Evolutionary conservation across 306 rosid genomes (phyloP).

Genomic region (cucumber (Cucumis sativus)): DNA sequence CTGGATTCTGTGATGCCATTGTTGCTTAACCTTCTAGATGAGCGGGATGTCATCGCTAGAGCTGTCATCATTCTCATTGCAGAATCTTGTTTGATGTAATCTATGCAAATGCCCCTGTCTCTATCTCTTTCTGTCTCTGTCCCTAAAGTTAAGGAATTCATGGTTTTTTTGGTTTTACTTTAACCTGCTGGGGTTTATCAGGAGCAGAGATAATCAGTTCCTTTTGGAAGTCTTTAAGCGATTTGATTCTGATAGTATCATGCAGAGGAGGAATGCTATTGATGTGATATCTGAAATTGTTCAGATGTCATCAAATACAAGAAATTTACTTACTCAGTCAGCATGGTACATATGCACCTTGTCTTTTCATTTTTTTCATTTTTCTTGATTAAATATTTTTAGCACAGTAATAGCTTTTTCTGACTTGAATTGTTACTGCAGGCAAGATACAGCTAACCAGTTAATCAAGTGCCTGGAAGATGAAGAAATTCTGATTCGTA

Average conservation of each 20-base stretch:
- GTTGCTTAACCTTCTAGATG: conserved; percentile 69
- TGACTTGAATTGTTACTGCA: conserved; percentile 16
- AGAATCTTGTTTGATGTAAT: conserved; percentile 70
- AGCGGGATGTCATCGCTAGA: conserved; percentile 65
- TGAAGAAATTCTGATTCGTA: conserved; percentile 45
- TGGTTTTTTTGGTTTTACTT: conserved; percentile 8
- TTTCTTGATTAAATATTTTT: neutral
- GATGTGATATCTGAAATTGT: conserved; percentile 66
- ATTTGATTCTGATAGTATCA: conserved; percentile 43
- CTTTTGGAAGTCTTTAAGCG: conserved; percentile 60
- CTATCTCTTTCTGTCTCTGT: conserved; percentile 9
- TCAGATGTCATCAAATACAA: conserved; percentile 31
- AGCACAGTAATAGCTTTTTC: neutral
- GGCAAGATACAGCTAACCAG: conserved; percentile 54
- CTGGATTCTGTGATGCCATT: conserved; percentile 43
- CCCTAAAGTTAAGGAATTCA: conserved; percentile 3
- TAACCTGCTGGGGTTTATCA: conserved; percentile 29
- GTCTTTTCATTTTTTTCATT: neutral
- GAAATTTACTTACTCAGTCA: conserved; percentile 23
- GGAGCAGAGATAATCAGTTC: conserved; percentile 50
- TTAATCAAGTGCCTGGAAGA: conserved; percentile 69
- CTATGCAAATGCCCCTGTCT: neutral
- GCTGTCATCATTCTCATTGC: conserved; percentile 78
- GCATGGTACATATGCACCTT: conserved; percentile 36
- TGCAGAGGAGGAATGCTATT: conserved; percentile 73